Conservation (phyloP, 805 yeast genomes). For the Candida patagonica region DNA sequence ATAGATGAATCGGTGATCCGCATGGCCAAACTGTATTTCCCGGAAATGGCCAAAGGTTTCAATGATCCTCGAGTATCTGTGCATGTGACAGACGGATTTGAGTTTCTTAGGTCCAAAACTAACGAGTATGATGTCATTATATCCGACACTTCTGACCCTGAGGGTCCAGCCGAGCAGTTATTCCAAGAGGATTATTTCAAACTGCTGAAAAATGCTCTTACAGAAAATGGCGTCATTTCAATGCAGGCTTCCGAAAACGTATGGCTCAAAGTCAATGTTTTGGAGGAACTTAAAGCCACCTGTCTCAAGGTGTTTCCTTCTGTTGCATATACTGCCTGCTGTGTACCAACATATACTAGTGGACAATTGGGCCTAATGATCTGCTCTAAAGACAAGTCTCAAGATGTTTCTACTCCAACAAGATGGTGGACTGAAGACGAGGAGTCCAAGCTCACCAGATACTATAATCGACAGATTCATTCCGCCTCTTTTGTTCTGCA, state of each 20-base stretch:
- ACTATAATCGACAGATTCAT: slow-evolving; percentile 78
- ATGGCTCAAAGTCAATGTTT: slow-evolving; percentile 81
- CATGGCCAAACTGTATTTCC: slow-evolving; percentile 78
- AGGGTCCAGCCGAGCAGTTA: slow-evolving; percentile 92
- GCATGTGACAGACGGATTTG: slow-evolving; percentile 96
- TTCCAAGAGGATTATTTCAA: slow-evolving; percentile 90
- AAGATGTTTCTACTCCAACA: slow-evolving; percentile 57
- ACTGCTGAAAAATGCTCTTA: slow-evolving; percentile 76
- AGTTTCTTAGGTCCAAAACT: slow-evolving; percentile 75
- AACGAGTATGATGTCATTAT: slow-evolving; percentile 89
- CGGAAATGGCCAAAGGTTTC: slow-evolving; percentile 78
- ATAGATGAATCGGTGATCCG: slow-evolving; percentile 90
- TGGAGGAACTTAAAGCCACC: slow-evolving; percentile 68
- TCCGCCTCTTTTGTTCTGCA: slow-evolving; percentile 86
- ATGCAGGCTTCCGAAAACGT: slow-evolving; percentile 84
- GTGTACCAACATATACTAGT: slow-evolving; percentile 96
- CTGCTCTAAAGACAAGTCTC: slow-evolving; percentile 63
- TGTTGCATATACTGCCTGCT: slow-evolving; percentile 80
- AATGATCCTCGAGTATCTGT: slow-evolving; percentile 82
- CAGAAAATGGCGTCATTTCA: slow-evolving; percentile 82
- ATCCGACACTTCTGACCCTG: slow-evolving; percentile 97
- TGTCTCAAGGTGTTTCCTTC: slow-evolving; percentile 82
- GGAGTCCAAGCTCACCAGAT: slow-evolving; percentile 57
- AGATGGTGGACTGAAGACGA: slow-evolving; percentile 53
- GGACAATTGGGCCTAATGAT: slow-evolving; percentile 99